phyloP scores from a whole-genome alignment of 192 early-diverging fungal genomes.

The Backusella westeae region DNA sequence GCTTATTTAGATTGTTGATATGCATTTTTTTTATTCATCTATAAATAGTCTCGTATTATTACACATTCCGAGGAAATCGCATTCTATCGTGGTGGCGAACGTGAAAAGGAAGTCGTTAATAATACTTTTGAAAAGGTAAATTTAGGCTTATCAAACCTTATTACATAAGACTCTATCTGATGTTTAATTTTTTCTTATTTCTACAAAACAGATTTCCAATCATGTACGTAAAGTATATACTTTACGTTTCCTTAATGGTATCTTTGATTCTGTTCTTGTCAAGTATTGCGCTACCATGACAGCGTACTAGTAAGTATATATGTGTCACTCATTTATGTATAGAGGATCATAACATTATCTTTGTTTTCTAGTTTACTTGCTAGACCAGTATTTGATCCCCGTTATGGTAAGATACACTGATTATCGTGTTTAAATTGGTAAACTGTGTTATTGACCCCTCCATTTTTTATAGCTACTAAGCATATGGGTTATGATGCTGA shows the following conservation, averaged over 20 bases:
- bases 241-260: conserved; percentile 59
- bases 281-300: conserved; percentile 69
- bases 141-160: not conserved
- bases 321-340: too few relatives aligned
- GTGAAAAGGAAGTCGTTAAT: conserved; percentile 69
- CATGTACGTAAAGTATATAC: conserved; percentile 60
- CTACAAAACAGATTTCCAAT: conserved; percentile 36
- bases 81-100: conserved; percentile 65
- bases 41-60: conserved; percentile 65
- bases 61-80: conserved; percentile 84
- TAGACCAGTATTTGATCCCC: conserved; percentile 57
- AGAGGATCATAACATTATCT: not conserved
- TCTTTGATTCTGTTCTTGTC: conserved; percentile 62
- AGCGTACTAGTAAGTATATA: conserved; percentile 55
- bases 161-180: not conserved
- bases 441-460: not conserved
- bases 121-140: conserved; percentile 59
- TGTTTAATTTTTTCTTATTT: not conserved
- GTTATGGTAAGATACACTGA: conserved; percentile 42
- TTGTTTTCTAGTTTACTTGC: conserved; percentile 46
- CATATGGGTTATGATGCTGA: conserved; percentile 52
- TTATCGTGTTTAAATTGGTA: not conserved
- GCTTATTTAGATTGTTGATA: not conserved
- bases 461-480: conserved; percentile 44
- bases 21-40: not conserved